These are phyloP conservation scores for Saprolegnia diclina DNA, from an alignment of 352 stramenopile genomes.

Conservation along the genomic window DNA sequence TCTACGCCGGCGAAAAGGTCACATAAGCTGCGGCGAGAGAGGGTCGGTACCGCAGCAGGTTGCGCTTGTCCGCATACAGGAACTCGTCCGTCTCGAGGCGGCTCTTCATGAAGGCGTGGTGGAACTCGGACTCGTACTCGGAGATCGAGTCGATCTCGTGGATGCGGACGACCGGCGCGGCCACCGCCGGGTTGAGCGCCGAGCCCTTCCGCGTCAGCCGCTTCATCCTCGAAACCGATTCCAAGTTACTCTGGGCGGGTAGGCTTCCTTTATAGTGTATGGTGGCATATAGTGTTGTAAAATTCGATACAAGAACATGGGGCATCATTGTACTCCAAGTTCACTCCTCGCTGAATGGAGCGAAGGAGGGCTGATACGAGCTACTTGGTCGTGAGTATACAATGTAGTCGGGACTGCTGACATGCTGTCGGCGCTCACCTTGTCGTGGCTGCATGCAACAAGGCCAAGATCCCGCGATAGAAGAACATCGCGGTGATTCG, in stretches of 20 bases:
- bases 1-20: neutral
- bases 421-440: no score
- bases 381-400: no score
- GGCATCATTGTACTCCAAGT: neutral
- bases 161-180: neutral
- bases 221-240: neutral
- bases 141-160: slow-evolving; percentile 57
- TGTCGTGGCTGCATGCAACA: no score
- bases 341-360: no score
- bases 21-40: neutral
- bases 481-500: neutral
- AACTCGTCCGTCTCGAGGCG: slow-evolving; percentile 63
- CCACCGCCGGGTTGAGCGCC: neutral
- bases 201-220: neutral
- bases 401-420: no score
- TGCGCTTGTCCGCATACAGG: slow-evolving; percentile 59
- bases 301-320: neutral
- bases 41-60: slow-evolving; percentile 8
- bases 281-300: neutral
- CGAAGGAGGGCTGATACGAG: no score
- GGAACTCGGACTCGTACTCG: slow-evolving; percentile 72
- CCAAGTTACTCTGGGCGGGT: no score
- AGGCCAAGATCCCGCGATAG: neutral
- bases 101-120: slow-evolving; percentile 74
- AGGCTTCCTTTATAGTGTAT: neutral